These are phyloP conservation scores for Tetraselmis striata DNA, from an alignment of 139 green algal genomes.

Conservation along the genomic window DNA sequence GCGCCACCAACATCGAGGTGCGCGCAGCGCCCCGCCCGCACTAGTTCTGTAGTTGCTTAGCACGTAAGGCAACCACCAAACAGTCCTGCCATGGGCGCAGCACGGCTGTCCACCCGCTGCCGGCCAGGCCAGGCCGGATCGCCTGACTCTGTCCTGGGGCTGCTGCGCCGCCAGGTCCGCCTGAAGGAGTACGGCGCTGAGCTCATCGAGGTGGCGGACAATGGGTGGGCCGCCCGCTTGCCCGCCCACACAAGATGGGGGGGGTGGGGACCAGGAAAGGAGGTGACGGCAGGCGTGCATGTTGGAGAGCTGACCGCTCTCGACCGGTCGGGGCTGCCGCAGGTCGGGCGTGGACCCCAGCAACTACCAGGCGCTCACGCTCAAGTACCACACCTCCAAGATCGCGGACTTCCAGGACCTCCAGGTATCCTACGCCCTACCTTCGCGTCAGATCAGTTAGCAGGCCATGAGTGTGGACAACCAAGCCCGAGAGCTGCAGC, in stretches of 20 bases:
- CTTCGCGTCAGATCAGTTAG: background rate
- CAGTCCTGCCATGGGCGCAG: too few species aligned
- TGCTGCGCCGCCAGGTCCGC: conserved; percentile 44
- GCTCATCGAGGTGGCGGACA: conserved; percentile 92
- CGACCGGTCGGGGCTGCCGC: too few species aligned
- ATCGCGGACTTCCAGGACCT: conserved; percentile 76
- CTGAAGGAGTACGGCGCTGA: conserved; percentile 81
- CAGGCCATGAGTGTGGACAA: background rate
- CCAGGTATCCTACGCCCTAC: conserved; percentile 27
- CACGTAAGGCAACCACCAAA: too few species aligned
- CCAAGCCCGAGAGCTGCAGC: background rate
- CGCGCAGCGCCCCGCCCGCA: background rate
- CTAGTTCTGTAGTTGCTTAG: too few species aligned
- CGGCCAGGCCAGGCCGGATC: background rate
- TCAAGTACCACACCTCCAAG: conserved; percentile 97
- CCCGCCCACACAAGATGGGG: too few species aligned
- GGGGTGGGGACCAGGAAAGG: too few species aligned
- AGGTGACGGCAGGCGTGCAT: too few species aligned
- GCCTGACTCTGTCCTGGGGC: too few species aligned
- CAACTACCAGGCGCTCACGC: conserved; percentile 68
- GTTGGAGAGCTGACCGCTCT: too few species aligned
- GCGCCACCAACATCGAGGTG: conserved; percentile 85
- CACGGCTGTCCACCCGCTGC: background rate
- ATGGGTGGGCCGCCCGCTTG: conserved; percentile 61
- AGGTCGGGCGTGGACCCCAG: conserved; percentile 44